Percentiles rank a stretch among this genome's conserved stretches.
Evolutionary conservation across 495 filamentous ascomycete species (phyloP).

Genomic region (Trypethelium eluteriae): DNA sequence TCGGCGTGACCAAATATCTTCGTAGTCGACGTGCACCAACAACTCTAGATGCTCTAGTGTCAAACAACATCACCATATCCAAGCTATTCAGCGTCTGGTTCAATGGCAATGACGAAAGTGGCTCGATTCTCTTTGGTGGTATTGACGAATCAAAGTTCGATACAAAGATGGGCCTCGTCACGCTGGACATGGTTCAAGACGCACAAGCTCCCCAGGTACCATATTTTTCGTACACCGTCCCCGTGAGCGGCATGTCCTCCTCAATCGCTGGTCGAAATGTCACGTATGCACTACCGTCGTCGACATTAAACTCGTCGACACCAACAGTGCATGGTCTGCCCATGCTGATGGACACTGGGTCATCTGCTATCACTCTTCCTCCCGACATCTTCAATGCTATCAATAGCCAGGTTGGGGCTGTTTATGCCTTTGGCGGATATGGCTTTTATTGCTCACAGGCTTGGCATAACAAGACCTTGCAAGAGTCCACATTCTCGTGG

Average conservation of each 20-base stretch:
- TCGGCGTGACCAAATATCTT: background rate
- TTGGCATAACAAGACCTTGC: background rate
- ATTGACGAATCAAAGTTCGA: constrained; percentile 20
- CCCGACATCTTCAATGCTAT: constrained; percentile 14
- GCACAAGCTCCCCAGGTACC: constrained; percentile 13
- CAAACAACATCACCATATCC: constrained; percentile 17
- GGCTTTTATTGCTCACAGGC: background rate
- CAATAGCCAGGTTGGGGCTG: background rate
- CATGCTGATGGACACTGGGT: constrained; percentile 24
- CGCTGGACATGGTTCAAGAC: constrained; percentile 20
- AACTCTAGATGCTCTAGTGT: background rate
- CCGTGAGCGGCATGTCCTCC: constrained; percentile 19
- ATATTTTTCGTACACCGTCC: constrained; percentile 21
- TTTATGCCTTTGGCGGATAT: background rate
- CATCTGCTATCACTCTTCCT: constrained; percentile 14
- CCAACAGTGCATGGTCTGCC: constrained; percentile 8
- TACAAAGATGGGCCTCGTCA: constrained; percentile 19
- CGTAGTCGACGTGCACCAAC: background rate
- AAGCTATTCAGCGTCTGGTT: constrained; percentile 22
- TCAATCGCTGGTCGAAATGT: constrained; percentile 13
- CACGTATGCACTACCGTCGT: constrained; percentile 8
- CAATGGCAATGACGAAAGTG: constrained; percentile 17
- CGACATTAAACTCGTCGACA: constrained; percentile 1
- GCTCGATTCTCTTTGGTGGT: constrained; percentile 25
- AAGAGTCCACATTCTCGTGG: constrained; percentile 11